Evolutionary conservation across 257 asterid genomes (phyloP), one percentile per base, ranked within the genome.

Genomic region (Nemophila menziesii): DNA sequence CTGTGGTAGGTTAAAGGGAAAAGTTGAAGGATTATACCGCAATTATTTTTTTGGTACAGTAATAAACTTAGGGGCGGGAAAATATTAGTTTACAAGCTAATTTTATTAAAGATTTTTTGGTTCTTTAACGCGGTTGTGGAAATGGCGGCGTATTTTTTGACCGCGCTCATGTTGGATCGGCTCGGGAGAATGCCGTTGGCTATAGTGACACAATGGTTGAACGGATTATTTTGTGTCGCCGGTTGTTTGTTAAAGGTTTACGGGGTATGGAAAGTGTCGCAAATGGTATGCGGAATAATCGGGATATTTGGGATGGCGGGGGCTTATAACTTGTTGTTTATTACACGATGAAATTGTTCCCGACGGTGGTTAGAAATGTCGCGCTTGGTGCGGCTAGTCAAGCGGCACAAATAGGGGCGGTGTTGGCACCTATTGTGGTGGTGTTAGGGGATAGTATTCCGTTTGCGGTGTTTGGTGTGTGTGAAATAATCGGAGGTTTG

Each of bases 281-380:
- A 72, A 16, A 68, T 75, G 93, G 60, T 59, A 0, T 78, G 80
- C 14, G 68, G 92, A 0, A 27, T 81, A 20, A 7, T 82, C 36
- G 94, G 94, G 44, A 86, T 86, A 23, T 86, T 86, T 1, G 90
- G 94, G 16, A 79, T 82, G 90, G 94, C 96, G 0, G 96, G 83
- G 18, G 82, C 96, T 0, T 82, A 82, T 15, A 86, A 86, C 43
- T 34, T 86, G 70, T 10, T 86, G 58, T 82, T 76, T 3, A 80
- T 86, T 86, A 86, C 52, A 70, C 86, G 15, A 23, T 68, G 39
- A 94, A 86, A 73, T 56, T 86, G 46, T 86, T 86, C 17, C 96
- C 96, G 0, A 86, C 94, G 0, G 90, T 77, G 49, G 94, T 86
- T 16, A 60, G 96, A 12, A 86, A 74, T 20, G 82, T 94, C 0